Base-by-base conservation (phyloP, 2,329 filamentous ascomycete species). In the Colletotrichum sojae region DNA sequence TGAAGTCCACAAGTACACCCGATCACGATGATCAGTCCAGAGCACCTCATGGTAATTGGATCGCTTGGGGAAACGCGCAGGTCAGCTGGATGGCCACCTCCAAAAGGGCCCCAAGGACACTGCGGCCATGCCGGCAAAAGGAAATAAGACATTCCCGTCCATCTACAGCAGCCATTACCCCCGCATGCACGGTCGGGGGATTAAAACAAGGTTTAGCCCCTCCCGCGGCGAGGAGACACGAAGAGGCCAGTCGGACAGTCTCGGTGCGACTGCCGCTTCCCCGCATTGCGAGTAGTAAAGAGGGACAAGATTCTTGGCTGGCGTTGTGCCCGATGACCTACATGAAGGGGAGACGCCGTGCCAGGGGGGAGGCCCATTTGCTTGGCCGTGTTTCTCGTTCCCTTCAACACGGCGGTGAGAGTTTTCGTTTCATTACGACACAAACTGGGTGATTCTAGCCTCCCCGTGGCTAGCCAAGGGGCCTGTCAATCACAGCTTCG, bases 161-260 rank as follows among this genome's bases (percentile, higher is more conserved):
- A 60, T 61, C 67, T 61, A 46, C 36, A 49, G 25, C 55, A 52
- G 51, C 36, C 20, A 58, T 48, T 5, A 22, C 65, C 62, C 56
- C 56, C 56, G 67, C 56, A 67, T 69, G 67, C 62, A 56, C 25
- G 36, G 55, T 40, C 62, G 54, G 67, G 67, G 67, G 20, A 57
- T 52, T 52, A 59, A 67, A 67, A 69, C 67, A 67, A 69, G 67
- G 67, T 69, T 69, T 36, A 69, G 67, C 67, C 67, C 67, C 63
- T 69, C 67, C 66, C 59, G 64, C 46, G 5, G 20, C 6, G 36
- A 61, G 36, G 39, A 55, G 25, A 40, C 15, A 55, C 40, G 31
- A 10, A n/a, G 20, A 46, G 27, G 61, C 65, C 54, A 68, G 60
- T 55, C 60, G 61, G 61, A 36, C 22, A 59, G 45, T 31, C 54